Evolutionary conservation across 2,329 filamentous ascomycete species (phyloP), one percentile per base, ranked within the genome.

Genomic region (Hypoxylon sp.): DNA sequence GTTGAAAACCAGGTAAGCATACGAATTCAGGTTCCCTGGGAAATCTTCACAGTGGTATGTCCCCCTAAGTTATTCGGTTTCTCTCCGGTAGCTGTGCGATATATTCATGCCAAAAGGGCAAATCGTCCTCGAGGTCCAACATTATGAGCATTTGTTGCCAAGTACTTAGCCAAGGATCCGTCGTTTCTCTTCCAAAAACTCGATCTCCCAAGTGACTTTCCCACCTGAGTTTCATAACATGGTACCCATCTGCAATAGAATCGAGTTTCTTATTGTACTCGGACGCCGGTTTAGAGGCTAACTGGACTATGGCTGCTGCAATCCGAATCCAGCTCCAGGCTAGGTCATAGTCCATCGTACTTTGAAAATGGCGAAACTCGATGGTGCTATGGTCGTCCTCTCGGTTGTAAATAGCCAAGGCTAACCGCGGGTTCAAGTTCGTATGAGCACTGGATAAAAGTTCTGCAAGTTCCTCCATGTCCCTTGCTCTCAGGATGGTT

Each of bases 351-450:
- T 66, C 56, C 57, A 52, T 51, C 29, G 57, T 66, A 27, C 56
- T 52, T 24, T 66, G 63, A 19, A 66, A 61, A 62, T 66, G 57
- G 10, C 63, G 63, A 56, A 66, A 66, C 21, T 62, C 63, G 21
- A 66, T 46, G 7, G 63, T 62, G 29, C 42, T 57, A 32, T 66
- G 57, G 15, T 62, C 57, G 44, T 66, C 15, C 17, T 52, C 51
- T 29, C 57, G 44, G 27, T 47, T 47, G 31, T 48, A 53, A 8
- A 66, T 31, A 29, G 35, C 27, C 13, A 63, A 29, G n/a, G 51
- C 42, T 27, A 62, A n/a, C 17, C 60, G 52, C 29, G 24, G 2
- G 35, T 51, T 62, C 44, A 31, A 17, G 31, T 17, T n/a, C 21
- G 13, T 21, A 11, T 56, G 31, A 15, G 31, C 21, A 21, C 21